These are phyloP conservation scores for Saccharomycopsis oosterbeekiorum DNA, from an alignment of 805 yeast species.

Conservation along the genomic window DNA sequence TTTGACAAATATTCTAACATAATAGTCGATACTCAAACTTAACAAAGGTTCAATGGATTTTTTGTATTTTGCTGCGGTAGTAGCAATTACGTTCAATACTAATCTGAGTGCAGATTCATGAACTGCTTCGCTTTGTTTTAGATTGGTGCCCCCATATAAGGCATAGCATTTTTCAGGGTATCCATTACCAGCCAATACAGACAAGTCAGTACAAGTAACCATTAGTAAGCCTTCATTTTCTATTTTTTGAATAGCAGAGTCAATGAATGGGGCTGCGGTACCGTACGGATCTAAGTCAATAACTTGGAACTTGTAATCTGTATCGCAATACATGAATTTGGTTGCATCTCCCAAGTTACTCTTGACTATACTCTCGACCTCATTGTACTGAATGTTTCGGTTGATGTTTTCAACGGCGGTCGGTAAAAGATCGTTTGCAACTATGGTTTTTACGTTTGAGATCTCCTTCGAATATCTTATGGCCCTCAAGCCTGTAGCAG, in stretches of 20 bases:
- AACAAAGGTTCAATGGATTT: conserved; percentile 80
- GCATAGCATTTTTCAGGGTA: conserved; percentile 97
- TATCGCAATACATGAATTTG: conserved; percentile 52
- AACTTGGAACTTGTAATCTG: conserved; percentile 53
- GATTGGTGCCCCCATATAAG: conserved; percentile 83
- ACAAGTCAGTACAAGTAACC: conserved; percentile 94
- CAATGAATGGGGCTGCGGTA: conserved; percentile 91
- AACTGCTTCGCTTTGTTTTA: conserved; percentile 67
- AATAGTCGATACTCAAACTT: conserved; percentile 83
- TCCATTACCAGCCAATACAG: conserved; percentile 90
- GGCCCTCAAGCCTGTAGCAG: conserved; percentile 93
- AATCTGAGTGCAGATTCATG: conserved; percentile 91
- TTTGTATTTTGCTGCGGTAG: conserved; percentile 84
- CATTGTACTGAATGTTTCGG: conserved; percentile 60
- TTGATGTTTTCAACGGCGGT: conserved; percentile 79
- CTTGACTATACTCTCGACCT: conserved; percentile 43
- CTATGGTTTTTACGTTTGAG: conserved; percentile 58
- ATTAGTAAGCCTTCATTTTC: conserved; percentile 75
- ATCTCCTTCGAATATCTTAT: conserved; percentile 89
- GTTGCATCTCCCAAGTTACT: conserved; percentile 89
- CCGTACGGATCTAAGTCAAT: conserved; percentile 97
- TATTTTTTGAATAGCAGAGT: conserved; percentile 79
- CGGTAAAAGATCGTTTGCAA: conserved; percentile 84
- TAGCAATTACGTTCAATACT: conserved; percentile 64
- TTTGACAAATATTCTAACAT: conserved; percentile 75